Evolutionary conservation across 2,329 filamentous ascomycete genomes (phyloP), one percentile per base, ranked within the genome.

Genomic region (Aspergillus alliaceus): DNA sequence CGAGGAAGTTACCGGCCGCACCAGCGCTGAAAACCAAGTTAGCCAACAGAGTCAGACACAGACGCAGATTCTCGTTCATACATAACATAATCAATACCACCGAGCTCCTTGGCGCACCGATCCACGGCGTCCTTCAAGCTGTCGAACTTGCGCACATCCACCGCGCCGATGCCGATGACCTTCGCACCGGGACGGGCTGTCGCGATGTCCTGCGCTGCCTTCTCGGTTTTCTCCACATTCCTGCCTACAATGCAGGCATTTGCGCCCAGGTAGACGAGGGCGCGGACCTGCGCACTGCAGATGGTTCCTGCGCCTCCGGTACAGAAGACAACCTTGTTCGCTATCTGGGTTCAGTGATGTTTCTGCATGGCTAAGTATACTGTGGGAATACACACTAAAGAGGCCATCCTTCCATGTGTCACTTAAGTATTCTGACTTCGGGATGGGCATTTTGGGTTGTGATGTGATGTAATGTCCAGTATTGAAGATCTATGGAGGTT

Each of bases 181-280:
- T 88, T 93, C 35, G 92, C 86, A 2, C 93, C 93, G 1, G 82
- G 74, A 25, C 95, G 85, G 29, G 88, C 90, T 2, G 88, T 89
- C 9, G 90, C 90, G 65, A 99, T 93, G 66, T 95, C 91, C 61
- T 83, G 84, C 4, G 95, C 95, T 67, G 86, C 88, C 1, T 78
- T 76, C 73, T 95, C 89, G 0, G 93, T 98, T 81, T 97, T 97
- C 66, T 91, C 86, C 44, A 88, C 84, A 72, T 91, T 96, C 65
- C 95, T 89, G 39, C 95, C 95, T 56, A 98, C 85, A 69, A 99
- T 98, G 76, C 90, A 96, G 50, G 95, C 95, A 67, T 98, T 89
- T 44, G 92, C 93, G 53, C 95, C 95, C 7, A 99, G 86, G 61
- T 93, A 85, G 24, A 99, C 92, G 58, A 99, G 81, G 4, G 95